Base-by-base conservation (phyloP, 371 early-diverging fungal genomes). In the Amoeboaphelidium occidentale region DNA sequence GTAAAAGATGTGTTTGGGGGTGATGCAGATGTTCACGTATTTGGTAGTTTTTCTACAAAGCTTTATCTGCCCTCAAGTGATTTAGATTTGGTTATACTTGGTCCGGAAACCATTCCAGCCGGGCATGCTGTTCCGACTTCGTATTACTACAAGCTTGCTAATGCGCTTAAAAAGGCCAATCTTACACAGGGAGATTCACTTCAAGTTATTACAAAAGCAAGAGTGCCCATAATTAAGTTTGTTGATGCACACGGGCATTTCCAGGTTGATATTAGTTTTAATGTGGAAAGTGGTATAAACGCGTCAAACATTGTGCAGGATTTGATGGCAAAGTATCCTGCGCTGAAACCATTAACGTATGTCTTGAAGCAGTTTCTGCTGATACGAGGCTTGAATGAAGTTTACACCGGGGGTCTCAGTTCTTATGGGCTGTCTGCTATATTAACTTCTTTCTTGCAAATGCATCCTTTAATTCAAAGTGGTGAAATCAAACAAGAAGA, bases 141-240 rank as follows among this genome's bases (percentile, higher is more conserved):
- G 57, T 54, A 14, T 39, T 63, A 0, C 46, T 58, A 54, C 28
- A 51, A 39, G 2, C 50, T 72, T 27, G 51, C 63, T 2, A 42
- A 44, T 24, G 48, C 47, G 42, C 25, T 66, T 39, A 58, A 52
- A 28, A 27, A 42, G 6, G 27, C 21, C 0, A 43, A 50, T 21
- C 53, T 72, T 10, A 53, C 58, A 44, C 13, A 20, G 4, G 0
- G 48, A 52, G 21, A 45, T 66, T 27, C 53, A 54, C 23, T 69
- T 17, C 61, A 69, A 43, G 55, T 73, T 6, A 74, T 80, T 28
- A 45, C 49, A 13, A 56, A 62, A 25, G 78, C 75, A 25, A 55
- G 53, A 47, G 73, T 94, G 2, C 97, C 97, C 2, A 84, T 98
- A 45, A 73, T 98, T 50, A 98, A 96, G 62, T 74, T 76, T 49